Evolutionary conservation across 2,329 filamentous ascomycete species (phyloP).

Genomic region (Colletotrichum camelliae): DNA sequence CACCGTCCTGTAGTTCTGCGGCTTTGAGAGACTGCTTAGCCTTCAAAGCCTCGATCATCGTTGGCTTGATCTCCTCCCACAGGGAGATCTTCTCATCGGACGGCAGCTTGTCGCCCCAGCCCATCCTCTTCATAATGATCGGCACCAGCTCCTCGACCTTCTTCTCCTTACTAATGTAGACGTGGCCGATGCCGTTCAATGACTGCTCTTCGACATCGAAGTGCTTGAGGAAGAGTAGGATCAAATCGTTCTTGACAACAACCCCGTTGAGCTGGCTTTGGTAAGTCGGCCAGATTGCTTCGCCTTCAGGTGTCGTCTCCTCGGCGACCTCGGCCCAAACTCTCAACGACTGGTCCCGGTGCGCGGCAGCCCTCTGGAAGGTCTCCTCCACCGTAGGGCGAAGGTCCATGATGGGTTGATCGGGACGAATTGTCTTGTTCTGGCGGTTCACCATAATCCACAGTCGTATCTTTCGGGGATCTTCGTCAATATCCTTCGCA

Average conservation of each 20-base stretch:
- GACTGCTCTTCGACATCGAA: constrained; percentile 82
- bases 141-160: constrained; percentile 86
- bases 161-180: constrained; percentile 87
- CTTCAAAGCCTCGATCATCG: constrained; percentile 96
- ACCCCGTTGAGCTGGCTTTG: constrained; percentile 62
- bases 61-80: constrained; percentile 97
- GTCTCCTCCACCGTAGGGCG: constrained; percentile 79
- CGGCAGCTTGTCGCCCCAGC: constrained; percentile 78
- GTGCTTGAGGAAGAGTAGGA: constrained; percentile 90
- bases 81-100: constrained; percentile 69
- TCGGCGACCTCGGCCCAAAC: constrained; percentile 86
- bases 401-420: constrained; percentile 81
- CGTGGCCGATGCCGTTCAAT: constrained; percentile 77
- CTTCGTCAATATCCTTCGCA: constrained; percentile 71
- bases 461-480: constrained; percentile 75
- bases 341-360: constrained; percentile 75
- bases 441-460: constrained; percentile 99
- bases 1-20: constrained; percentile 95
- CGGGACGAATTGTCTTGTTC: constrained; percentile 93
- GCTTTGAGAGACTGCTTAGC: constrained; percentile 86
- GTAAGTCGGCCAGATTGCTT: constrained; percentile 73
- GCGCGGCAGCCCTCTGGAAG: constrained; percentile 55
- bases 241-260: constrained; percentile 64
- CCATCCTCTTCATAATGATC: constrained; percentile 81
- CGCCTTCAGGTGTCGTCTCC: constrained; percentile 69